Percentiles rank a stretch among this genome's conserved stretches.
These are phyloP conservation scores for Clonostachys chloroleuca DNA, from an alignment of 2,329 filamentous ascomycete genomes.

Conservation along the genomic window DNA sequence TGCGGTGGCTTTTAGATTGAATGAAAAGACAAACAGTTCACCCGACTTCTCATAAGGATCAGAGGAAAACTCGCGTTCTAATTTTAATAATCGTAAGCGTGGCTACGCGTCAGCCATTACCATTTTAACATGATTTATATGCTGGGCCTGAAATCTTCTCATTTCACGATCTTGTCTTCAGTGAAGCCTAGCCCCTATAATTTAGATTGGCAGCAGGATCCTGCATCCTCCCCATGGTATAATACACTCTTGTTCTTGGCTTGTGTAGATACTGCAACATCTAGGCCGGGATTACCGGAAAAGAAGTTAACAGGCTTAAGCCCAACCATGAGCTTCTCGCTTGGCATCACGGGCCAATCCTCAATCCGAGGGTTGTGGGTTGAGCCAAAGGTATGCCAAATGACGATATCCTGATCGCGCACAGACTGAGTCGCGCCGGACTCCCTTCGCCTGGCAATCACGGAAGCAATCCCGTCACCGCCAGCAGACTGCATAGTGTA, in stretches of 20 bases:
- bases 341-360: conserved; percentile 67
- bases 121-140: too few relatives aligned
- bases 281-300: conserved; percentile 40
- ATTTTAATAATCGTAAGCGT: too few relatives aligned
- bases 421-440: neutral
- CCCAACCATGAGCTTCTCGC: conserved; percentile 45
- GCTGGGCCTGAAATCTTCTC: too few relatives aligned
- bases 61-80: too few relatives aligned
- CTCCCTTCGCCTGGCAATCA: conserved; percentile 12
- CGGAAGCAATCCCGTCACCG: conserved; percentile 25
- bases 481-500: conserved; percentile 42
- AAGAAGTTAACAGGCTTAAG: conserved; percentile 53
- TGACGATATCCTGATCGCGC: conserved; percentile 44
- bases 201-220: too few relatives aligned
- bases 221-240: too few relatives aligned
- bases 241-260: conserved; percentile 23
- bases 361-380: conserved; percentile 63
- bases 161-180: too few relatives aligned
- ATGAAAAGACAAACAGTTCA: too few relatives aligned
- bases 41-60: too few relatives aligned
- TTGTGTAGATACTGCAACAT: conserved; percentile 37
- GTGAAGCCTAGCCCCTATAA: too few relatives aligned
- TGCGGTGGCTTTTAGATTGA: too few relatives aligned
- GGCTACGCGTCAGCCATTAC: too few relatives aligned
- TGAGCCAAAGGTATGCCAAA: conserved; percentile 55